Evolutionary conservation across 352 stramenopile genomes (phyloP).

Genomic region (Phytophthora ramorum): DNA sequence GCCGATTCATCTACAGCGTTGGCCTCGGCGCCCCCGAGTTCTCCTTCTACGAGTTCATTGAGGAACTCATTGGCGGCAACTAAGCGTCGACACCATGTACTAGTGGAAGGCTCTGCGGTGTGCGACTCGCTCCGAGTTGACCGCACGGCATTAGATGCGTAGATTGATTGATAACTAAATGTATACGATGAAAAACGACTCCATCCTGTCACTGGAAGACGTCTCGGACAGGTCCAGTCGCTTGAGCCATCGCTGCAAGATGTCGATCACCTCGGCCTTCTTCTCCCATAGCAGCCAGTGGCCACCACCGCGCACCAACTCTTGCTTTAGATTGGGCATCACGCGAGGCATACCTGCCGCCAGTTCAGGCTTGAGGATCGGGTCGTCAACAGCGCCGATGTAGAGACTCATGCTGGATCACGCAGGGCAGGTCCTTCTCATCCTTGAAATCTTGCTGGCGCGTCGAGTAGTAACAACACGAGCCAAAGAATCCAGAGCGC

Average conservation of each 20-base stretch:
- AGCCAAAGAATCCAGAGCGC: conserved; percentile 56
- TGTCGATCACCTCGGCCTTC: conserved; percentile 46
- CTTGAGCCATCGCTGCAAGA: conserved; percentile 43
- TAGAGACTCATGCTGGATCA: conserved; percentile 60
- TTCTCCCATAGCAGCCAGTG: conserved; percentile 71
- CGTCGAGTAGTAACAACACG: conserved; percentile 58
- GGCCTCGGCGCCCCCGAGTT: conserved; percentile 79
- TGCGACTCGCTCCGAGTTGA: too few relatives aligned
- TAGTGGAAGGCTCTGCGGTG: neutral
- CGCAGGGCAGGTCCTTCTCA: conserved; percentile 43
- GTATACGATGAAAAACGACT: conserved; percentile 22
- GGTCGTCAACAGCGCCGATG: conserved; percentile 65
- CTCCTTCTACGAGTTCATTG: conserved; percentile 89
- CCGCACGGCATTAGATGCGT: conserved; percentile 23
- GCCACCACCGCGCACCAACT: conserved; percentile 52
- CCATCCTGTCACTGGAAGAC: neutral
- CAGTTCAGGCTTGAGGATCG: conserved; percentile 58
- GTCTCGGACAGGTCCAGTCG: conserved; percentile 18
- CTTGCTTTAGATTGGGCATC: conserved; percentile 57
- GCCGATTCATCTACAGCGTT: conserved; percentile 83
- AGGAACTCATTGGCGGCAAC: conserved; percentile 56
- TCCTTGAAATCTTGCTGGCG: conserved; percentile 63
- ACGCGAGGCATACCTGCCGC: conserved; percentile 54
- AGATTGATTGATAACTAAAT: conserved; percentile 31
- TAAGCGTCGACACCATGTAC: conserved; percentile 12